Evolutionary conservation across 2,329 filamentous ascomycete species (phyloP).

Genomic region (Kalmusia sp.): DNA sequence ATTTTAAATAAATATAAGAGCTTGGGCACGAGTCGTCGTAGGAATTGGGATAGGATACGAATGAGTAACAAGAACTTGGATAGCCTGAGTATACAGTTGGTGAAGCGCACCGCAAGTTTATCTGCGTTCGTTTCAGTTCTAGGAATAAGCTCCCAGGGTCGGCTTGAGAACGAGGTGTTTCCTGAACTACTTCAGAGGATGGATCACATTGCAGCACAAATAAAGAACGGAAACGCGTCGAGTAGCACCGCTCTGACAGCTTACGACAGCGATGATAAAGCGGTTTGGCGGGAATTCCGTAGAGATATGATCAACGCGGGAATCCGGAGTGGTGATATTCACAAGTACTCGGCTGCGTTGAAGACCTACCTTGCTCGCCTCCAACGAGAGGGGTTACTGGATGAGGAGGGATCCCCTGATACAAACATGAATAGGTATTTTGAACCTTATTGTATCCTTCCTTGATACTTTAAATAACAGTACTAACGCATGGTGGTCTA

Average conservation of each 20-base stretch:
- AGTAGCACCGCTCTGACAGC: background rate
- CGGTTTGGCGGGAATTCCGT: slow-evolving; percentile 5
- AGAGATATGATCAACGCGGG: slow-evolving; percentile 2
- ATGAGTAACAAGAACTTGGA: slow-evolving; percentile 4
- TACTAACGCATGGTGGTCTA: no score
- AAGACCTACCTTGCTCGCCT: background rate
- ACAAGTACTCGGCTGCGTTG: background rate
- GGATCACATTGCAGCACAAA: background rate
- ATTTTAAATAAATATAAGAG: slow-evolving; percentile 7
- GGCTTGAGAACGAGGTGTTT: slow-evolving; percentile 1
- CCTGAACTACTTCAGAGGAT: background rate
- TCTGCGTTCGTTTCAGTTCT: background rate
- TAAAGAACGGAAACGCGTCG: background rate
- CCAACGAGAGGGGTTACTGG: background rate
- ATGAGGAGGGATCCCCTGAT: background rate
- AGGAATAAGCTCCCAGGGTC: slow-evolving; percentile 8
- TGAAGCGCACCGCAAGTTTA: background rate
- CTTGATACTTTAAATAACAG: no score
- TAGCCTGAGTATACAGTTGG: background rate
- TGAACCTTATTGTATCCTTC: no score
- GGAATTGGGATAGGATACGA: slow-evolving; percentile 10
- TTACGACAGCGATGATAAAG: slow-evolving; percentile 4
- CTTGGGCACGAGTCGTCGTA: slow-evolving; percentile 1
- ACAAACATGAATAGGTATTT: no score
- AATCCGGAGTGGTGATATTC: background rate